These are phyloP conservation scores for Cladosporium sp. DNA, from an alignment of 2,329 filamentous ascomycete species.

Conservation along the genomic window DNA sequence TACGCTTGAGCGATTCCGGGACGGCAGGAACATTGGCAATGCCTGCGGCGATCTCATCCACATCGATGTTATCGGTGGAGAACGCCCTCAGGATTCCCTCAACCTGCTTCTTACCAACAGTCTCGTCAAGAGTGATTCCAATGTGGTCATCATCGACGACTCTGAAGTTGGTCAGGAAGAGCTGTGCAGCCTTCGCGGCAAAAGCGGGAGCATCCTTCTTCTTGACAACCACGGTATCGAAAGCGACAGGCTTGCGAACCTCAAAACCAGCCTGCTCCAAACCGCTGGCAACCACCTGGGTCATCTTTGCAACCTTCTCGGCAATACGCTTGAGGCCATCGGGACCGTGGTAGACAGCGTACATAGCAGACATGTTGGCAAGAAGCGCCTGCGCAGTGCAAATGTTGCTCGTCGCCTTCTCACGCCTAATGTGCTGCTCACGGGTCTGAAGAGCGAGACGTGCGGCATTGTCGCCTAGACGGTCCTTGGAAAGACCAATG, in stretches of 20 bases:
- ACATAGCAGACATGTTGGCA: constrained; percentile 94
- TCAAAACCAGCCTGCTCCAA: constrained; percentile 54
- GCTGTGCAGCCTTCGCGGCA: constrained; percentile 45
- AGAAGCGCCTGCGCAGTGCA: constrained; percentile 92
- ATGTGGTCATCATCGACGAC: constrained; percentile 56
- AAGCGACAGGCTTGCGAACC: constrained; percentile 40
- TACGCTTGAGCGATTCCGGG: constrained; percentile 61
- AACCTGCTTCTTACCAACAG: constrained; percentile 53
- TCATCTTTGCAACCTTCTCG: constrained; percentile 66
- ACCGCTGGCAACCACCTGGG: constrained; percentile 53
- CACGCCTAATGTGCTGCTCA: constrained; percentile 91
- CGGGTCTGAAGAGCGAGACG: constrained; percentile 84
- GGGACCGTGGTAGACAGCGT: constrained; percentile 90
- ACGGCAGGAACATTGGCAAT: constrained; percentile 36
- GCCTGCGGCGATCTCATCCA: constrained; percentile 28
- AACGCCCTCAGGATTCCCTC: constrained; percentile 56
- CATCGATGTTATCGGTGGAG: constrained; percentile 38
- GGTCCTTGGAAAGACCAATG: constrained; percentile 87
- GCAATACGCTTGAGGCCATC: constrained; percentile 78
- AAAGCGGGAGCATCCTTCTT: constrained; percentile 48
- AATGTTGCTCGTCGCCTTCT: constrained; percentile 96
- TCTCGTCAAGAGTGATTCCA: constrained; percentile 76
- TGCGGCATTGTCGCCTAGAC: constrained; percentile 74
- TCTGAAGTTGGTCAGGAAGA: constrained; percentile 58
- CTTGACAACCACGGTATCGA: constrained; percentile 72